Base-by-base conservation (phyloP, 805 yeast genomes). In the Alloascoidea africana region DNA sequence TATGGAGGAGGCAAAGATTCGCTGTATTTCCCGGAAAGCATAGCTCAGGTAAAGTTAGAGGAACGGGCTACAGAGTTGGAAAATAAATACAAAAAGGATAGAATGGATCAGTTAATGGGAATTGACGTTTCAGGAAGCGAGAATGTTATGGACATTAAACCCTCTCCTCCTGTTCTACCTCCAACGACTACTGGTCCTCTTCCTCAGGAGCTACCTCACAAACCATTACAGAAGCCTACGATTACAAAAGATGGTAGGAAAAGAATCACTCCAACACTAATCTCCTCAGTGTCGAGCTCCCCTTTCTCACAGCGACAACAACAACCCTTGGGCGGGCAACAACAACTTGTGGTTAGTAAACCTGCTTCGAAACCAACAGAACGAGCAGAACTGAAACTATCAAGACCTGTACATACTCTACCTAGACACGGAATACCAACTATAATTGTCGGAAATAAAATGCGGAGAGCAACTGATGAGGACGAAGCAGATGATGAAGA, bases 1-100 rank as follows among this genome's bases (percentile, higher is more conserved):
- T 89, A 81, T 52, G 97, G 98, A 43, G 86, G 82, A 2, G 94
- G 83, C 43, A 69, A 86, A 40, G 96, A 87, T 45, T 70, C 82
- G 5, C 64, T 80, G 60, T 77, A 78, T 15, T 81, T 85, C 47
- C 94, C 96, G 0, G 97, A 89, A 50, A 78, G 91, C 54, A 69
- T 78, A 1, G 79, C 73, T 38, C 96, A 87, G 55, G 62, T 89
- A 39, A 53, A 60, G 3, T 58, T 89, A 16, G 96, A 86, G 46
- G 84, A 77, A 30, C 63, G 64, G 42, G 74, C 83, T 1, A 60
- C 56, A 5, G 56, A 53, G 23, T 49, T 52, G 33, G 58, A 57
- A 33, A 51, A 54, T 23, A 44, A 48, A 3, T 37, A 49, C 32
- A 47, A 53, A 37, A 58, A 52, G 33, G 49, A 49, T 34, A 61